Base-by-base conservation (phyloP, 768 basidiomycete genomes). In the Amanita molliuscula region DNA sequence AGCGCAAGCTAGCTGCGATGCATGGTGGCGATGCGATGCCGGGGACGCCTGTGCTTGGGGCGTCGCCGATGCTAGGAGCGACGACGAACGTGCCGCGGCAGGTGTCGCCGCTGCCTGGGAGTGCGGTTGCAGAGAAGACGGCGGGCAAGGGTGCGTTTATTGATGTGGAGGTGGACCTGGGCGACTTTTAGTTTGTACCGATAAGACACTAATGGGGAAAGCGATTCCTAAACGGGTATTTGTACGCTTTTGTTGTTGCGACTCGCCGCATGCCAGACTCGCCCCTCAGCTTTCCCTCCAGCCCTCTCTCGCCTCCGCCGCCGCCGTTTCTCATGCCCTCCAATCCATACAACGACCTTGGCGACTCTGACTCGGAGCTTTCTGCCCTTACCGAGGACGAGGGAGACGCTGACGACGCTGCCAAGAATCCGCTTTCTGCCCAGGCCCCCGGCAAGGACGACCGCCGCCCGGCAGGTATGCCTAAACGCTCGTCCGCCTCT, bases 311-410 rank as follows among this genome's bases (percentile, higher is more conserved):
- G 7, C 65, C 57, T 46, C 67, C 54, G 21, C 65, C 53, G 16
- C 23, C 21, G 1, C 31, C 35, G n/a, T 21, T 13, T 4, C 16
- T 18, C 18, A 52, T 45, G 36, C 35, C 15, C 34, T 5, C 25
- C 3, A 10, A 6, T 13, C 8, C 35, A 55, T 43, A 35, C 56
- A 54, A 50, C 28, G 54, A 57, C 25, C 57, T 55, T 50, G 65
- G 58, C 52, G 67, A 81, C 67, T 72, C 64, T 29, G 84, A 78
- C 63, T 88, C 86, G 5, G 87, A 88, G 67, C 77, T 89, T 52
- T 88, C 85, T 37, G 87, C 87, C 62, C 78, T 89, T 61, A 88
- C 86, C 13, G 86, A 89, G 59, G 86, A 88, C 59, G 85, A 88
- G 56, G 77, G 82, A 56, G 82, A 84, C 36, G 56, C 55, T 15